Evolutionary conservation across 2,329 filamentous ascomycete species (phyloP), one percentile per base, ranked within the genome.

Genomic region (Cladophialophora exuberans): DNA sequence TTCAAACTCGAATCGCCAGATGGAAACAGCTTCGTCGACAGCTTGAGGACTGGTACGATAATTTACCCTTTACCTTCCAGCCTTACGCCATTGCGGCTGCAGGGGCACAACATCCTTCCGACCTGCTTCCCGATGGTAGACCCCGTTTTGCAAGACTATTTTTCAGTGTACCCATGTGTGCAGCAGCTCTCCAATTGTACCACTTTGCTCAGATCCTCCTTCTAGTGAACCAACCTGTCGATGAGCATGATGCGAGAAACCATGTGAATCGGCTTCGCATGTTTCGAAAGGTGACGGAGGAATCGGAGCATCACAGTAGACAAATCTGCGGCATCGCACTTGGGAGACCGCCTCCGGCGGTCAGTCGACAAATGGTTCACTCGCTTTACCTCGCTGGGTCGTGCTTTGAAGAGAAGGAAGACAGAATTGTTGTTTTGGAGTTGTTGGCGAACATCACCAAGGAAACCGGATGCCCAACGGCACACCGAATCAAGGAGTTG

Each of bases 401-500:
- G 64, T 84, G 83, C 64, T 71, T 86, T 26, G 79, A 76, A 6
- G 76, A 82, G 50, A 68, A 72, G 23, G 71, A 70, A 9, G 83
- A 85, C 67, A 79, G 83, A 13, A 70, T 76, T 30, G 73, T 80
- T 1, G 76, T 86, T 7, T 62, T 87, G 31, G 73, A 77, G 10
- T 66, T 87, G 31, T 69, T 88, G 17, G 72, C 76, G 22, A 81
- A 78, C 9, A 79, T 87, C 23, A 83, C 87, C 67, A 71, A 69
- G n/a, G 84, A 87, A 62, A 76, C 83, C 35, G 84, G 83, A 2
- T 86, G 83, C 78, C 81, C 82, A 2, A 86, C 84, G 43, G 76
- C 83, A 62, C 85, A 86, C 67, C 76, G 83, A 31, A 78, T 83
- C 22, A 71, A 43, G 35, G 59, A 62, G 18, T 46, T 62, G 23